phyloP scores from a whole-genome alignment of 2,329 filamentous ascomycete species.

The Tolypocladium nubicola region DNA sequence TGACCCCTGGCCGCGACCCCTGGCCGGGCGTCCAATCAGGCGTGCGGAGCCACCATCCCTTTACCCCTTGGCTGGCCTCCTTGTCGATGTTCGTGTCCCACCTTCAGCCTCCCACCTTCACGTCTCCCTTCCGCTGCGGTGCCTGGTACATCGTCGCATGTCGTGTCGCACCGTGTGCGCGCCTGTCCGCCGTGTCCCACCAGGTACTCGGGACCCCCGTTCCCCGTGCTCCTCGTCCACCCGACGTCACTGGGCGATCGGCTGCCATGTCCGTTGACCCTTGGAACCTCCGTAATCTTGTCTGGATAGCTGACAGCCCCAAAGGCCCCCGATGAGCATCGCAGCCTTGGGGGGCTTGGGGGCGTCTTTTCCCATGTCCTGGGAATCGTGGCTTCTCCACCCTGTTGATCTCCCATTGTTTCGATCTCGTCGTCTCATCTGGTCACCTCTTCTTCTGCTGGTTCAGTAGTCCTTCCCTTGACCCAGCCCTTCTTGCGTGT shows the following conservation, averaged over 20 bases:
- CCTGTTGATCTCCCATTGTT: background rate
- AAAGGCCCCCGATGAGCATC: background rate
- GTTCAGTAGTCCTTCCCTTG: background rate
- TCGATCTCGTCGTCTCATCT: background rate
- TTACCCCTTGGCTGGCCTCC: background rate
- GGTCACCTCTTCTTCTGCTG: background rate
- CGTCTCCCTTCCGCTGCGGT: background rate
- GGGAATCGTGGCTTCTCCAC: background rate
- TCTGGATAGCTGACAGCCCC: background rate
- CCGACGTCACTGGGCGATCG: background rate
- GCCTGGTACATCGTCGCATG: background rate
- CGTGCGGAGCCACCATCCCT: background rate
- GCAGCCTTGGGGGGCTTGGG: background rate
- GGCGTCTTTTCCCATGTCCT: background rate
- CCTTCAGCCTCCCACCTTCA: background rate
- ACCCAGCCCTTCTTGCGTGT: background rate
- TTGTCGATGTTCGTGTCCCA: background rate
- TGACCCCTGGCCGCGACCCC: background rate
- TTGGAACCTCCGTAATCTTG: constrained; percentile 6
- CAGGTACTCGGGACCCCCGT: background rate
- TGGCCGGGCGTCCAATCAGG: constrained; percentile 3
- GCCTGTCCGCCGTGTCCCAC: background rate
- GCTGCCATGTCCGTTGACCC: background rate
- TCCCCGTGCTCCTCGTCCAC: background rate
- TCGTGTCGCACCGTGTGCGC: background rate